Evolutionary conservation across 345 rosid genomes (phyloP), one percentile per base, ranked within the genome.

Genomic region (Odontarrhena argentea): DNA sequence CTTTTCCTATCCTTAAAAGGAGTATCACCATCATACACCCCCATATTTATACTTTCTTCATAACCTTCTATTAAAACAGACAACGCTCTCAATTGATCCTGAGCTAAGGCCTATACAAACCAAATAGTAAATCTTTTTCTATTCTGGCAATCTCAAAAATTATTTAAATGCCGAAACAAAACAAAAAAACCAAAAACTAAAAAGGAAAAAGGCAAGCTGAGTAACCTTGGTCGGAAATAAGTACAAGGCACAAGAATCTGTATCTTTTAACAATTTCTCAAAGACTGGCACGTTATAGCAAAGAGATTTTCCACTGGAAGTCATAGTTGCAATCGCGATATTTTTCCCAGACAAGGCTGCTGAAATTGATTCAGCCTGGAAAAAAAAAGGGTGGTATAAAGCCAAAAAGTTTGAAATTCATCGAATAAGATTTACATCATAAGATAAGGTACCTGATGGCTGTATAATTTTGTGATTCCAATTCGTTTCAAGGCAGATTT

Each of bases 251-350:
- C 96, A 88, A 65, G 92, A 70, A 46, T 77, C 81, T 69, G 80
- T 73, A 72, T 93, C 71, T 47, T 79, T 82, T 59, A 81, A 82
- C 76, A 93, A 72, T 61, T 71, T 85, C 78, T 93, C 97, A 63
- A 93, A 80, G 75, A 93, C 95, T 34, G 96, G 98, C 70, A 88
- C 76, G 74, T 90, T 93, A 76, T 93, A 93, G 86, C 98, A 93
- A 61, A 93, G 87, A 79, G 98, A 90, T 82, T 93, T 93, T 65
- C 98, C 98, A 55, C 98, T 93, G 65, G 98, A 93, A 66, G 97
- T 93, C 94, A 85, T 77, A 73, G 97, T 93, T 69, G 98, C 93
- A 52, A 93, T 85, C 24, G 78, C 91, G 71, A 90, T 89, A 81
- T 84, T 85, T 81, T 84, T 90, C 78, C 91, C 81, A 55, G 84